These are phyloP conservation scores for Starmerella stellata DNA, from an alignment of 805 yeast genomes.

Conservation along the genomic window DNA sequence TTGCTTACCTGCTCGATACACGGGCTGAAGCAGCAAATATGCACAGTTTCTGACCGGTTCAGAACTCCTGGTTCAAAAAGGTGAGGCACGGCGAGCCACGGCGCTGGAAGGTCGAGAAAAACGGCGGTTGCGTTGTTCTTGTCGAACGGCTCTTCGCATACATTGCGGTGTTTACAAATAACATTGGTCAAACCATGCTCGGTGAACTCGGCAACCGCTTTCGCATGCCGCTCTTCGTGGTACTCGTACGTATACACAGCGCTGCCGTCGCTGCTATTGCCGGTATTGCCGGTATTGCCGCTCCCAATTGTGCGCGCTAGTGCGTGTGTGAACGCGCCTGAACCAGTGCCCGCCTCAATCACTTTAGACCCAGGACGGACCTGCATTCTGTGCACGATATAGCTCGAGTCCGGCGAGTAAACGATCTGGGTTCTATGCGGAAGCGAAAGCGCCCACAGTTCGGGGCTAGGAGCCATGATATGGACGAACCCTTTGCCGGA, in stretches of 20 bases:
- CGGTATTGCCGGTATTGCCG: no score
- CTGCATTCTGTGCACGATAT: slow-evolving; percentile 64
- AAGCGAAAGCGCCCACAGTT: slow-evolving; percentile 84
- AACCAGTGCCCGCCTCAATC: slow-evolving; percentile 96
- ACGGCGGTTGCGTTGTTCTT: slow-evolving; percentile 41
- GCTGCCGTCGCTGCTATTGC: no score
- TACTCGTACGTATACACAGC: slow-evolving; percentile 72
- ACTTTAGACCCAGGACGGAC: slow-evolving; percentile 55
- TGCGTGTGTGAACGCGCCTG: slow-evolving; percentile 88
- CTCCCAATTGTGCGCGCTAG: slow-evolving; percentile 53
- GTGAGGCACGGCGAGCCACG: slow-evolving; percentile 87
- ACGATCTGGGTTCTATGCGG: slow-evolving; percentile 98
- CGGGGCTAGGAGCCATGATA: slow-evolving; percentile 80
- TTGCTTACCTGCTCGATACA: slow-evolving; percentile 92
- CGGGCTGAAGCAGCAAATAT: slow-evolving; percentile 90
- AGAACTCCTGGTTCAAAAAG: slow-evolving; percentile 25
- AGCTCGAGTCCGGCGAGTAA: slow-evolving; percentile 86
- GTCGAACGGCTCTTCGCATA: slow-evolving; percentile 70
- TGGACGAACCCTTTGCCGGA: slow-evolving; percentile 67
- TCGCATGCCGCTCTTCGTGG: slow-evolving; percentile 64
- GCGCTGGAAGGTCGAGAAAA: slow-evolving; percentile 85
- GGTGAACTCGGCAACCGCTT: slow-evolving; percentile 60
- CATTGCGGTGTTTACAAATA: slow-evolving; percentile 72
- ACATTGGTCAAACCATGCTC: slow-evolving; percentile 46
- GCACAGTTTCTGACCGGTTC: slow-evolving; percentile 28